These are phyloP conservation scores for Hamigera avellanea DNA, from an alignment of 495 filamentous ascomycete species.

Conservation along the genomic window DNA sequence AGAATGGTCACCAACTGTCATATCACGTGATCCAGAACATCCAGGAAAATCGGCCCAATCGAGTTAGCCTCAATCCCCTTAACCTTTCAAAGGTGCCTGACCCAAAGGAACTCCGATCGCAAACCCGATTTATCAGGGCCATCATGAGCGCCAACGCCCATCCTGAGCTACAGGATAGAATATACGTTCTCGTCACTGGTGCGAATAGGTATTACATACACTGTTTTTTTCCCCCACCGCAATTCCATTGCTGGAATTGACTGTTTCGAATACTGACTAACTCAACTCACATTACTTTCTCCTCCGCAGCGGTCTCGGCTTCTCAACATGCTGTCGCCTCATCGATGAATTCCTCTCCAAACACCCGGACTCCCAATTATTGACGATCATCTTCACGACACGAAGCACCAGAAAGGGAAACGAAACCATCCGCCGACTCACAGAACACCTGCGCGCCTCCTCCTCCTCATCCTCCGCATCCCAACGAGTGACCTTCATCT, in stretches of 20 bases:
- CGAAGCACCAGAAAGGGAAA: constrained; percentile 33
- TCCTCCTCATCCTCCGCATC: constrained; percentile 8
- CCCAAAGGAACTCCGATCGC: too few species aligned
- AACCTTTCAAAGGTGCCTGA: too few species aligned
- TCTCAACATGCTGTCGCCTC: constrained; percentile 73
- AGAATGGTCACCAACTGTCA: too few species aligned
- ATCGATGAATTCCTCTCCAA: constrained; percentile 79
- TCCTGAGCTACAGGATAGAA: constrained; percentile 8
- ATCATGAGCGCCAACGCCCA: constrained; percentile 7
- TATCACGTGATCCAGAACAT: too few species aligned
- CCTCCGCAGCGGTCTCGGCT: constrained; percentile 70
- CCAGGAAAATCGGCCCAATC: too few species aligned
- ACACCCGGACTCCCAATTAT: constrained; percentile 46
- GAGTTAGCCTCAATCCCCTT: too few species aligned
- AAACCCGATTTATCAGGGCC: too few species aligned
- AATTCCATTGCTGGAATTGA: too few species aligned
- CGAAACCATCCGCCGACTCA: constrained; percentile 28
- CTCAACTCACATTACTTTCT: constrained; percentile 2
- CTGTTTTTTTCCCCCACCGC: too few species aligned
- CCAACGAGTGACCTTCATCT: constrained; percentile 32
- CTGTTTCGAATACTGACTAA: too few species aligned
- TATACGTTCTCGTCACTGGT: constrained; percentile 36
- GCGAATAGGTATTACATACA: constrained; percentile 46
- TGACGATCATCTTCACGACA: constrained; percentile 42
- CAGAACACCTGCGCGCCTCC: constrained; percentile 24